phyloP scores from a whole-genome alignment of 345 rosid genomes.

The Rhizophora apiculata region DNA sequence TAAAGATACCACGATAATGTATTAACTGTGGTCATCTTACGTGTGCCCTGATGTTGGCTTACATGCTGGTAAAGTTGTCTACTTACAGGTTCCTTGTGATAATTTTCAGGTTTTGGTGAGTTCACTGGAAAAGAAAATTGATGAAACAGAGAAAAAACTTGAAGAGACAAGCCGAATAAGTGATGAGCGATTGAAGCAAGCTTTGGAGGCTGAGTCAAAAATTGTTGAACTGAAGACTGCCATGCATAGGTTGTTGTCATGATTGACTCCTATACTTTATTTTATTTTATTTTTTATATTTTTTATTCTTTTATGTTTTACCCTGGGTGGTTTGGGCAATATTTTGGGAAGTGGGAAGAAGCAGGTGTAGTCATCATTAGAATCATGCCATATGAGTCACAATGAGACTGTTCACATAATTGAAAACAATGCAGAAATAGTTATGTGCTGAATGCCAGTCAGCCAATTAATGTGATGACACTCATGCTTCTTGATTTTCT shows the following conservation, averaged over 20 bases:
- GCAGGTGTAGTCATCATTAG: too few species aligned
- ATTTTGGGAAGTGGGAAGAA: slow-evolving; percentile 10
- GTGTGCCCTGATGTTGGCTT: background rate
- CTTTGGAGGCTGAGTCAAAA: slow-evolving; percentile 84
- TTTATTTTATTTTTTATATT: background rate
- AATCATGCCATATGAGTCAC: too few species aligned
- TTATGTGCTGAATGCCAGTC: background rate
- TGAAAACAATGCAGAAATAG: background rate
- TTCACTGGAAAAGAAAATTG: slow-evolving; percentile 80
- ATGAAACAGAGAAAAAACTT: slow-evolving; percentile 82
- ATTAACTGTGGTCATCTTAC: slow-evolving; percentile 5
- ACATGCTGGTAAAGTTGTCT: background rate
- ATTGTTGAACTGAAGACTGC: slow-evolving; percentile 75
- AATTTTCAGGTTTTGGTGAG: slow-evolving; percentile 64
- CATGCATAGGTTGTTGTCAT: slow-evolving; percentile 62
- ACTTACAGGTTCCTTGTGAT: slow-evolving; percentile 14
- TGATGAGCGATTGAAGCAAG: slow-evolving; percentile 93
- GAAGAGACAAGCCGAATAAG: slow-evolving; percentile 74
- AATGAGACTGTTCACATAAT: background rate
- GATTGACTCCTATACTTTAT: background rate
- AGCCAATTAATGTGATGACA: background rate
- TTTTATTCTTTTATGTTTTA: slow-evolving; percentile 12
- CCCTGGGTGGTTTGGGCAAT: background rate
- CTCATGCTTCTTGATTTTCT: background rate
- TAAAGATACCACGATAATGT: too few species aligned